Base-by-base conservation (phyloP, 257 asterid species). In the Penstemon barbatus region DNA sequence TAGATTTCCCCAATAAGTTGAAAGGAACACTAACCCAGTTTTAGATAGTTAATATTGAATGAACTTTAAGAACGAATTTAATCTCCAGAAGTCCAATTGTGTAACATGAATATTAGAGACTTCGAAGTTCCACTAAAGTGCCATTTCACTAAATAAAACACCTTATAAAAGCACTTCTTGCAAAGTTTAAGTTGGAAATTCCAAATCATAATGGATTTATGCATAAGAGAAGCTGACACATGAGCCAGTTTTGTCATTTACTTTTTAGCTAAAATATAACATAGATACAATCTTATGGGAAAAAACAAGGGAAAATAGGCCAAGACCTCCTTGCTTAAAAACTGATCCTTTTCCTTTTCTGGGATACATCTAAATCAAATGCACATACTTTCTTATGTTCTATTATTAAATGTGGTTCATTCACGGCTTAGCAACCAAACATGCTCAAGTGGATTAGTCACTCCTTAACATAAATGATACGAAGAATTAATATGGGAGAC, bases 381-480 rank as follows among this genome's bases (percentile, higher is more conserved):
- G 58, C 42, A 50, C 11, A 45, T 52, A 65, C 7, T 40, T 36
- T 42, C 40, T 41, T 64, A 36, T 57, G 66, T 63, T n/a, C 52
- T 18, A 69, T 53, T 48, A 63, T 57, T 25, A 60, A 6, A 15
- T 48, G 45, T 48, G 56, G 46, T 65, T 41, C 49, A 53, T 42
- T 52, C 68, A 43, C 9, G 49, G 69, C 52, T 70, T 55, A 56
- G 57, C 52, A 55, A 60, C 42, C 44, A 66, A 49, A 72, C 51
- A 57, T 33, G 57, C 55, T 7, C 65, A 51, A 45, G 58, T 62
- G 48, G 12, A 45, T 36, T n/a, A n/a, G 45, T 71, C 73, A 71
- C 67, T 3, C 44, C 41, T 40, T 45, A 64, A 54, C 42, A 10
- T 40, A 42, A 41, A 18, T 8, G 56, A 49, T 46, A 50, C 11